A percentile compares a stretch with the other conserved stretches of the same genome.
These are phyloP conservation scores for Pyrenophora seminiperda DNA, from an alignment of 2,329 filamentous ascomycete genomes.

Conservation along the genomic window DNA sequence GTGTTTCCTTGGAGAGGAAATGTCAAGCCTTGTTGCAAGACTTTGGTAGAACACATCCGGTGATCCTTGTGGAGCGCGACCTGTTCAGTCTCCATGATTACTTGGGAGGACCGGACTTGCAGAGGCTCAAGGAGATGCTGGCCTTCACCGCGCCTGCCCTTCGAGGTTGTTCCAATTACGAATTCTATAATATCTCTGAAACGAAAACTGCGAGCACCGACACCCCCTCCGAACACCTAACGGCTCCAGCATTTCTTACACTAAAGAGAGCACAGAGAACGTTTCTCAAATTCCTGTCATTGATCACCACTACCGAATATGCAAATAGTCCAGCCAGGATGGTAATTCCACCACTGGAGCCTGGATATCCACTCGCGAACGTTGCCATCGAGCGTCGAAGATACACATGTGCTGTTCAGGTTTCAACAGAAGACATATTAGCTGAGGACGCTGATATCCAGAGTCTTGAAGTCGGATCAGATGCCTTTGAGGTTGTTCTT, in stretches of 20 bases:
- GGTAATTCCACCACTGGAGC: constrained; percentile 62
- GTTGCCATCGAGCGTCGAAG: constrained; percentile 64
- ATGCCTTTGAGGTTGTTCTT: constrained; percentile 68
- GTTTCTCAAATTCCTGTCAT: constrained; percentile 70
- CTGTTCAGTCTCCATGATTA: constrained; percentile 67
- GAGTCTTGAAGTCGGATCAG: constrained; percentile 67
- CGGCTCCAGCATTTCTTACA: constrained; percentile 64
- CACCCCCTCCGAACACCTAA: constrained; percentile 36
- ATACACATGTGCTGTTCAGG: constrained; percentile 70
- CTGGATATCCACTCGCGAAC: constrained; percentile 68
- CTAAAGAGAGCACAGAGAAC: constrained; percentile 71
- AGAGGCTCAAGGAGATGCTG: constrained; percentile 64
- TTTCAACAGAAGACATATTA: constrained; percentile 64
- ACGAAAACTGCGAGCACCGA: constrained; percentile 30
- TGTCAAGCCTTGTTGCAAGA: constrained; percentile 65
- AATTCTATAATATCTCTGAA: constrained; percentile 77
- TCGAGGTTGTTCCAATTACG: constrained; percentile 71
- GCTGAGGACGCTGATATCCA: constrained; percentile 63
- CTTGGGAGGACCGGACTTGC: constrained; percentile 59
- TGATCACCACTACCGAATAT: constrained; percentile 60
- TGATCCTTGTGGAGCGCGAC: constrained; percentile 73
- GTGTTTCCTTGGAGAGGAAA: constrained; percentile 69
- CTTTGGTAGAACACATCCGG: constrained; percentile 68
- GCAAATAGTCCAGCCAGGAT: constrained; percentile 30
- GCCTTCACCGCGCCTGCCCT: constrained; percentile 64